These are phyloP conservation scores for Naganishia randhawae DNA, from an alignment of 768 basidiomycete species.

Conservation along the genomic window DNA sequence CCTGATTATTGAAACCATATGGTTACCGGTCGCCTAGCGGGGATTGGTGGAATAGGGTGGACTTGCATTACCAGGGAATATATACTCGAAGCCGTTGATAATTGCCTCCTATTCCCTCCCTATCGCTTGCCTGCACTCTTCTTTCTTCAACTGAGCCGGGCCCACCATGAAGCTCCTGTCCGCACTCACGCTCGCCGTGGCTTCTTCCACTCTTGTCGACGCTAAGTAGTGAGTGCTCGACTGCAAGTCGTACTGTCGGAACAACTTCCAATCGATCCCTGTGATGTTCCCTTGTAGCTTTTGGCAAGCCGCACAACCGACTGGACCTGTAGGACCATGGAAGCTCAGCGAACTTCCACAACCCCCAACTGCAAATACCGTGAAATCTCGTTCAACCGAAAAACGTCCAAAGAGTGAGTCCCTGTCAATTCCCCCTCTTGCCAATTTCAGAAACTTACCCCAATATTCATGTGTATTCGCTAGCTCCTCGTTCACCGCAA, in stretches of 20 bases:
- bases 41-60: neutral
- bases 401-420: neutral
- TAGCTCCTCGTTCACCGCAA: neutral
- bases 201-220: neutral
- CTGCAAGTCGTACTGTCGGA: neutral
- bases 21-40: neutral
- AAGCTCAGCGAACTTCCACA: neutral
- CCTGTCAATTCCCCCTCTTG: neutral
- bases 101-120: neutral
- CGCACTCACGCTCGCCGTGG: slow-evolving; percentile 11
- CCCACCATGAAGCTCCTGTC: slow-evolving; percentile 8
- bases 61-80: neutral
- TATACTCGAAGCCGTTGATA: neutral
- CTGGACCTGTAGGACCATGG: neutral
- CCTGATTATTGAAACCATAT: neutral
- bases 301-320: neutral
- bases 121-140: neutral
- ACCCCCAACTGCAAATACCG: neutral
- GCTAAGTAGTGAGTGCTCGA: slow-evolving; percentile 3
- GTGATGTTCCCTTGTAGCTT: neutral
- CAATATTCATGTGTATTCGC: no score
- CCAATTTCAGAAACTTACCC: neutral
- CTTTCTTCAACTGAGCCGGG: neutral
- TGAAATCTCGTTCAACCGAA: neutral
- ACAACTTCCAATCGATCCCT: neutral